phyloP scores from a whole-genome alignment of 495 filamentous ascomycete genomes.

The Penicillium maclennaniae region DNA sequence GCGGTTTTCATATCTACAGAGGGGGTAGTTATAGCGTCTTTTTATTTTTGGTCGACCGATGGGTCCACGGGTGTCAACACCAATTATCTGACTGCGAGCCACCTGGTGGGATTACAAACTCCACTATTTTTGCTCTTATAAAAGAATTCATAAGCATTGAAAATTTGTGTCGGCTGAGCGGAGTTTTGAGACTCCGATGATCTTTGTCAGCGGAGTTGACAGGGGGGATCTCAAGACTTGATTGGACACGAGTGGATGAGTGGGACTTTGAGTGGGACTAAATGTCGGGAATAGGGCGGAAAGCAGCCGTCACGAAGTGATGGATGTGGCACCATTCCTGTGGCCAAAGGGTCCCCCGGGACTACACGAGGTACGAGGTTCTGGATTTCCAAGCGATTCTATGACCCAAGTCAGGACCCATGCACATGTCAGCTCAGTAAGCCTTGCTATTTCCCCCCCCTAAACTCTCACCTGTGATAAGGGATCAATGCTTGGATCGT shows the following conservation, averaged over 20 bases:
- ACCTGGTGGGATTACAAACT: background rate
- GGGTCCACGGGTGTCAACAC: background rate
- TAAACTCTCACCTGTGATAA: too few relatives aligned
- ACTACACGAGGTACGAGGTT: too few relatives aligned
- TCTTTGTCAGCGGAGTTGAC: background rate
- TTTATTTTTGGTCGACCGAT: background rate
- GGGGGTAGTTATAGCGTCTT: background rate
- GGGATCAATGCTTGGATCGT: too few relatives aligned
- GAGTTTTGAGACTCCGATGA: background rate
- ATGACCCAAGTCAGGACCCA: too few relatives aligned
- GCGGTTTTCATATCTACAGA: background rate
- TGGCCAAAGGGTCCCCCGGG: too few relatives aligned
- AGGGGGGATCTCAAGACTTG: background rate
- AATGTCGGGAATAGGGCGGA: background rate
- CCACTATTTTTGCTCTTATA: background rate
- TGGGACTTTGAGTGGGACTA: background rate
- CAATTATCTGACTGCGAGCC: background rate
- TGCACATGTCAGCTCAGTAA: too few relatives aligned
- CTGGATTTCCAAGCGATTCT: too few relatives aligned
- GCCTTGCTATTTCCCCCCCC: too few relatives aligned
- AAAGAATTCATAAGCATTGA: background rate
- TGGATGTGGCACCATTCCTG: too few relatives aligned
- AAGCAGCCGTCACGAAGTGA: background rate
- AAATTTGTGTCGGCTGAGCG: background rate
- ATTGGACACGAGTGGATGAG: background rate